Evolutionary conservation across 1,284 basidiomycete species (phyloP).

Genomic region (Irpex sp.): DNA sequence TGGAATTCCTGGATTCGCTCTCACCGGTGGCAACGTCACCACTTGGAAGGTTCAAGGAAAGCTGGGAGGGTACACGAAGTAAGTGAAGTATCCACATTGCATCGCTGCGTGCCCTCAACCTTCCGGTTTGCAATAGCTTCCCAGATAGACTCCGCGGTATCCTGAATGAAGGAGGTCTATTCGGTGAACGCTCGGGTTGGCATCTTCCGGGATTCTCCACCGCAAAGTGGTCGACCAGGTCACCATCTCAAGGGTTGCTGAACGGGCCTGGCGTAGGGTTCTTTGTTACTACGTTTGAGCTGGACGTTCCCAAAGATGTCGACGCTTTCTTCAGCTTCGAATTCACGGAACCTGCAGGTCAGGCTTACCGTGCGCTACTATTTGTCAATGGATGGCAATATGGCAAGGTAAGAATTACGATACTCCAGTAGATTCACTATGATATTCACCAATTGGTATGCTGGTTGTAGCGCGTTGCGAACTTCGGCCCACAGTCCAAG

Average conservation of each 20-base stretch:
- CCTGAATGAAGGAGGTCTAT: slow-evolving; percentile 79
- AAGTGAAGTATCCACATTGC: neutral
- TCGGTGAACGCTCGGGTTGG: slow-evolving; percentile 77
- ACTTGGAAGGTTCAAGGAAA: slow-evolving; percentile 84
- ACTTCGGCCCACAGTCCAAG: slow-evolving; percentile 59
- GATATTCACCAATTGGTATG: slow-evolving; percentile 3
- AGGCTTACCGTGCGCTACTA: slow-evolving; percentile 68
- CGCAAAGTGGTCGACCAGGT: slow-evolving; percentile 52
- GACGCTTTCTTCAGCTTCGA: slow-evolving; percentile 69
- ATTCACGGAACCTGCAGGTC: slow-evolving; percentile 35
- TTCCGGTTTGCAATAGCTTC: slow-evolving; percentile 36
- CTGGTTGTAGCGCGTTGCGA: slow-evolving; percentile 29
- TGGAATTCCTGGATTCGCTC: slow-evolving; percentile 71
- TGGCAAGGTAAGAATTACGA: slow-evolving; percentile 60
- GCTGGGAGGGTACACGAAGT: slow-evolving; percentile 71
- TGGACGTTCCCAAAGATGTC: slow-evolving; percentile 53
- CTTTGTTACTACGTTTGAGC: slow-evolving; percentile 69
- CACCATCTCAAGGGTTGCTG: slow-evolving; percentile 56
- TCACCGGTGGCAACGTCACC: slow-evolving; percentile 56
- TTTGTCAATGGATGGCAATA: slow-evolving; percentile 89
- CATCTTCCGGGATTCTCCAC: slow-evolving; percentile 75
- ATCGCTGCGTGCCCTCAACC: neutral
- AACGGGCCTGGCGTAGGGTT: slow-evolving; percentile 68
- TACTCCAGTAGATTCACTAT: neutral
- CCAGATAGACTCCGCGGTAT: slow-evolving; percentile 67